Percentiles rank a stretch among this genome's conserved stretches.
These are phyloP conservation scores for Pichia cabralensis DNA, from an alignment of 805 yeast genomes.

Conservation along the genomic window DNA sequence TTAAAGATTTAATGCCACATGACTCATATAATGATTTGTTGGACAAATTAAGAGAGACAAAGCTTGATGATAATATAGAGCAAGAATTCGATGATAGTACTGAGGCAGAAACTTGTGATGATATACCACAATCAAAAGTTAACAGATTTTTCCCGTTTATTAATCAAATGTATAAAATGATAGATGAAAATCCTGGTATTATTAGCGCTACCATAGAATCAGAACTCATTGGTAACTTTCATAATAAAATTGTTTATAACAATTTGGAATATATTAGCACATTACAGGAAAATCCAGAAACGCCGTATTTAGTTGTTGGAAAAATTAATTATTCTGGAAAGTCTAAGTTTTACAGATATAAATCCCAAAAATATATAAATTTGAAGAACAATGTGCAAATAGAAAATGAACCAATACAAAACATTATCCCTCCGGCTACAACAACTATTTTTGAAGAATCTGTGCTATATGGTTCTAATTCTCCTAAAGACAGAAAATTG, in stretches of 20 bases:
- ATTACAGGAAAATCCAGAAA: constrained; percentile 16
- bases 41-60: constrained; percentile 8
- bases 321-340: constrained; percentile 41
- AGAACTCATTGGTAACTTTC: constrained; percentile 38
- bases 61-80: constrained; percentile 28
- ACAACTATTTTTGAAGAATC: constrained; percentile 4
- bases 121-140: constrained; percentile 21
- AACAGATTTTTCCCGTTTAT: constrained; percentile 46
- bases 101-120: constrained; percentile 9
- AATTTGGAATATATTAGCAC: constrained; percentile 10
- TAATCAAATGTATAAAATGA: constrained; percentile 47
- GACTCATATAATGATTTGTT: constrained; percentile 4
- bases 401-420: no score
- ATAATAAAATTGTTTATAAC: constrained; percentile 7
- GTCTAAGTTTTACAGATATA: constrained; percentile 52
- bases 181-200: constrained; percentile 39
- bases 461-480: constrained; percentile 2
- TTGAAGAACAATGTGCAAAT: no score
- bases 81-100: constrained; percentile 16
- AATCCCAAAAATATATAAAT: constrained; percentile 8
- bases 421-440: not conserved
- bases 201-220: constrained; percentile 47
- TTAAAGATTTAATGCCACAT: constrained; percentile 18
- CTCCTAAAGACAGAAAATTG: constrained; percentile 3
- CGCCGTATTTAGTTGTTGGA: constrained; percentile 8